Evolutionary conservation across 1,284 basidiomycete species (phyloP).

Genomic region (Apiotrichum laibachii): DNA sequence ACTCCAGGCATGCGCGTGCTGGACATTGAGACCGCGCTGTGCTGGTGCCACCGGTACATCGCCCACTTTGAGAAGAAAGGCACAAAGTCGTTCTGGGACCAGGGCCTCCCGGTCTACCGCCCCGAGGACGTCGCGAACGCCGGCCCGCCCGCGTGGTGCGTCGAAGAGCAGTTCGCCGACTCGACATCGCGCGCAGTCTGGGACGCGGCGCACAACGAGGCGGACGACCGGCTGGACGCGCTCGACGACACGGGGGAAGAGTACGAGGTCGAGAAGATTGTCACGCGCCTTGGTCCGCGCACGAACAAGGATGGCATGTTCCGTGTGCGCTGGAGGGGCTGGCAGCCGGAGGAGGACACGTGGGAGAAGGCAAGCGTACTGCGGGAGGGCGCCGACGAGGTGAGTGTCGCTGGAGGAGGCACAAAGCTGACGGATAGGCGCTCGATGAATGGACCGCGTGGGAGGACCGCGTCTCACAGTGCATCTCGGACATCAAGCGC

Average conservation of each 20-base stretch:
- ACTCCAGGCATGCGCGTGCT: constrained; percentile 32
- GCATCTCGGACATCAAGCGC: neutral
- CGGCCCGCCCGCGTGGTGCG: constrained; percentile 28
- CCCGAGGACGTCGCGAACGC: constrained; percentile 7
- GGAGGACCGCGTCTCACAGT: constrained; percentile 15
- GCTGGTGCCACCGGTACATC: constrained; percentile 38
- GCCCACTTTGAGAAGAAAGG: constrained; percentile 12
- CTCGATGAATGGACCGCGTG: constrained; percentile 30
- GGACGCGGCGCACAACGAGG: constrained; percentile 23
- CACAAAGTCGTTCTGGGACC: constrained; percentile 13
- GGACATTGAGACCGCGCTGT: constrained; percentile 38
- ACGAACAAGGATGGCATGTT: constrained; percentile 18
- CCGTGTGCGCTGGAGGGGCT: constrained; percentile 40
- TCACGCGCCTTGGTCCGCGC: constrained; percentile 18
- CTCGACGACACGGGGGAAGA: constrained; percentile 18
- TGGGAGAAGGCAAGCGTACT: constrained; percentile 28
- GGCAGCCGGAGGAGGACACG: constrained; percentile 36
- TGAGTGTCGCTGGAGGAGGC: constrained; percentile 26
- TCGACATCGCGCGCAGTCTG: constrained; percentile 14
- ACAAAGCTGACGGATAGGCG: constrained; percentile 18
- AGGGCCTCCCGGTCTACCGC: constrained; percentile 18
- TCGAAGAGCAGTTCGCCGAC: constrained; percentile 18
- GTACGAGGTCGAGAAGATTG: constrained; percentile 35
- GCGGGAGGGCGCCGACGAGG: constrained; percentile 27
- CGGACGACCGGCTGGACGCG: neutral